Evolutionary conservation across 1,284 basidiomycete species (phyloP), one percentile per base, ranked within the genome.

Genomic region (Agaricales sp.): DNA sequence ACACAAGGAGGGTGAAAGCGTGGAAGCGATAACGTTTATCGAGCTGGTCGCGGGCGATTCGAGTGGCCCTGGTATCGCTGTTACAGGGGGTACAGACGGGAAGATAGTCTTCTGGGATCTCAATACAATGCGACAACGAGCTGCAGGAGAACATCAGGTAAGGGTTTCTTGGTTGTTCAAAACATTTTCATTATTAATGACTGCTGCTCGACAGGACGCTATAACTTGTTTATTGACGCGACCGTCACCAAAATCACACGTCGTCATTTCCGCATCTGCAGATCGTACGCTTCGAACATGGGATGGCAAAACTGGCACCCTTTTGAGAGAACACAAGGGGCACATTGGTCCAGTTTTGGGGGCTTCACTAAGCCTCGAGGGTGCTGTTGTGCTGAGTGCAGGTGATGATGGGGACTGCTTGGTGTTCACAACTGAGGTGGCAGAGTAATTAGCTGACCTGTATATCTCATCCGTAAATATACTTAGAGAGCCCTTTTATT

Each of bases 81-180:
- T 93, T 1, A 93, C 89, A 1, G 93, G 88, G 4, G 92, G 80
- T 1, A 98, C 94, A 6, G 96, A 99, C 62, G 93, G 94, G 0
- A 93, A 90, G 63, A 87, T 85, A 21, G 91, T 88, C 60, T 83
- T 97, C 41, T 98, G 93, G 92, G 95, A 99, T 67, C 73, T 95
- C 37, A 77, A 77, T 45, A 92, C 90, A 12, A 88, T 87, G 72
- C 76, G 87, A 52, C 64, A 92, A 45, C 78, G 93, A 51, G 76
- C 83, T 19, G 90, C 88, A 23, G 68, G 93, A 4, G 73, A 85
- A 54, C 92, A 95, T 60, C 72, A 82, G 64, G 89, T 92, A 54
- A 52, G 78, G 72, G 12, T 26, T 30, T 18, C 48, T 22, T 48
- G 2, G 38, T 39, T 43, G 49, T 46, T 12, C 38, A 56, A 51